A percentile compares a stretch with the other conserved stretches of the same genome.
phyloP scores from a whole-genome alignment of 78 protist genomes.

The Dictyostelium brefeldianum region DNA sequence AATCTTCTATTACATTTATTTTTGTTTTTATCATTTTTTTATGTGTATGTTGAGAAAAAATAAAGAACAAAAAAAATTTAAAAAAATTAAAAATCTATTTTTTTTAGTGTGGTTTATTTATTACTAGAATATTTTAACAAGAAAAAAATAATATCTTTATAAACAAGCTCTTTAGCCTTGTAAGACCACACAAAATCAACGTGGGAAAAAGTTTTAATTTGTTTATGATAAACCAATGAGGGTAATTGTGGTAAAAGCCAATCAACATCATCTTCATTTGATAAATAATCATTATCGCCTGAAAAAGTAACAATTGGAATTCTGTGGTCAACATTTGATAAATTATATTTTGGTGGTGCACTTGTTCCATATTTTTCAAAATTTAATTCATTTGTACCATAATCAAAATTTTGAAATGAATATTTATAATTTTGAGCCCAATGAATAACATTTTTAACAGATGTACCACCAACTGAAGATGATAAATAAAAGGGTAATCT shows the following conservation, averaged over 20 bases:
- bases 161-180: not conserved
- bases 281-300: slow-evolving; percentile 34
- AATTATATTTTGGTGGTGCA: slow-evolving; percentile 6
- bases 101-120: too few species aligned
- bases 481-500: not conserved
- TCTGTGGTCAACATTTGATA: not conserved
- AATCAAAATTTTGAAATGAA: slow-evolving; percentile 26
- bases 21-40: too few species aligned
- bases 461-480: slow-evolving; percentile 44
- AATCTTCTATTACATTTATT: too few species aligned
- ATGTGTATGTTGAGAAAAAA: too few species aligned
- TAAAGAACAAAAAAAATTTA: too few species aligned
- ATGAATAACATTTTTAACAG: slow-evolving; percentile 42
- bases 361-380: not conserved
- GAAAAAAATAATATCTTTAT: not conserved
- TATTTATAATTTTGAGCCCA: slow-evolving; percentile 21
- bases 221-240: not conserved
- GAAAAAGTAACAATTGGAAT: not conserved
- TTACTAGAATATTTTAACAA: slow-evolving; percentile 7
- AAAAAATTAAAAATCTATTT: too few species aligned
- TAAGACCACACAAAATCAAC: slow-evolving; percentile 73
- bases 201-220: slow-evolving; percentile 4
- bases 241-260: not conserved
- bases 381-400: not conserved
- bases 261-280: slow-evolving; percentile 18